Evolutionary conservation across 1,139 yeast genomes (phyloP).

Genomic region (Magnusiomyces fungicola): DNA sequence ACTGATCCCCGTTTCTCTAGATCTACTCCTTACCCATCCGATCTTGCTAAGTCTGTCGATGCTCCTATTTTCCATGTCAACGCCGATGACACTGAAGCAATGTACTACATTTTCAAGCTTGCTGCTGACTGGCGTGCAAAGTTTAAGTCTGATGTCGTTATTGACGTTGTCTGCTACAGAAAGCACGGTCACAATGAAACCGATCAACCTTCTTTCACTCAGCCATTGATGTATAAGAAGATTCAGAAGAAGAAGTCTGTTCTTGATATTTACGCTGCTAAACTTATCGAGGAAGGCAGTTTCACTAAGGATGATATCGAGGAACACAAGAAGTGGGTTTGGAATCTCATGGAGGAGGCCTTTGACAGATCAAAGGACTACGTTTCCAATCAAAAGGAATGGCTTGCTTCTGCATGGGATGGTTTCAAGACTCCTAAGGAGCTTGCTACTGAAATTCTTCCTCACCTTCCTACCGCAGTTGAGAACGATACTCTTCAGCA

Average conservation of each 20-base stretch:
- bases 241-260: constrained; percentile 86
- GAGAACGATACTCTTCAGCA: constrained; percentile 62
- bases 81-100: constrained; percentile 95
- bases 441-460: constrained; percentile 89
- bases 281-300: constrained; percentile 77
- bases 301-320: constrained; percentile 85
- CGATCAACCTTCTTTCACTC: constrained; percentile 98
- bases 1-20: constrained; percentile 97
- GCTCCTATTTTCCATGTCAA: constrained; percentile 99
- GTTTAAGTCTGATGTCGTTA: constrained; percentile 91
- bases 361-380: constrained; percentile 83
- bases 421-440: constrained; percentile 97
- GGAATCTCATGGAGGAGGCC: constrained; percentile 89
- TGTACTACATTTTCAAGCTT: constrained; percentile 82
- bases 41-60: constrained; percentile 90
- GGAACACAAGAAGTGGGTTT: constrained; percentile 97
- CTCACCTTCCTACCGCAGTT: constrained; percentile 94
- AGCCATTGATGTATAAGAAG: constrained; percentile 91
- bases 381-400: constrained; percentile 87
- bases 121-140: constrained; percentile 99
- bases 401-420: constrained; percentile 99
- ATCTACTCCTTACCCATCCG: constrained; percentile 97
- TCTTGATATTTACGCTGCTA: constrained; percentile 72
- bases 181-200: constrained; percentile 99
- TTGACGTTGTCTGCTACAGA: constrained; percentile 97